These are phyloP conservation scores for Pythium rhizo-oryzae DNA, from an alignment of 352 stramenopile species.

Conservation along the genomic window DNA sequence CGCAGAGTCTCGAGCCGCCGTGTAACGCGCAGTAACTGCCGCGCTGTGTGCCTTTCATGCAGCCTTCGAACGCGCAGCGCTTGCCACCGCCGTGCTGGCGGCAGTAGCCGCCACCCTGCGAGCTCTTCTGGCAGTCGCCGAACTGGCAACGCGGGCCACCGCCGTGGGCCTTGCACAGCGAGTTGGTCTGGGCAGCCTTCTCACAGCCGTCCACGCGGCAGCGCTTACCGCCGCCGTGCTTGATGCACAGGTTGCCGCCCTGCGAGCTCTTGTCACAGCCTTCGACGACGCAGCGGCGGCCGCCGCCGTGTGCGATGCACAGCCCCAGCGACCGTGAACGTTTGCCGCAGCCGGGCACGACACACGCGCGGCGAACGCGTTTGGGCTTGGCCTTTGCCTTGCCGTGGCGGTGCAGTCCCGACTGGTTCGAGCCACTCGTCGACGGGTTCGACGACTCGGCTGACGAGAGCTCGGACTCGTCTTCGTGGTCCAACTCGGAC, in stretches of 20 bases:
- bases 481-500: constrained; percentile 11
- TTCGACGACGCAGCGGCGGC: constrained; percentile 73
- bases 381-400: constrained; percentile 23
- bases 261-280: constrained; percentile 86
- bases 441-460: constrained; percentile 22
- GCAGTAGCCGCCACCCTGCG: constrained; percentile 52
- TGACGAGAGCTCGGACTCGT: constrained; percentile 19
- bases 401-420: neutral
- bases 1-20: constrained; percentile 69
- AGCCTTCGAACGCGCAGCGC: constrained; percentile 39
- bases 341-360: constrained; percentile 77
- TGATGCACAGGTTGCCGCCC: constrained; percentile 85
- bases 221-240: constrained; percentile 85
- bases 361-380: constrained; percentile 56
- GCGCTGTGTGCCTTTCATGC: constrained; percentile 48
- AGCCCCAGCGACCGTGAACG: constrained; percentile 81
- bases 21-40: constrained; percentile 43
- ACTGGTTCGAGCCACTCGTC: constrained; percentile 22
- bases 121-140: constrained; percentile 46
- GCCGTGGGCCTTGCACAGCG: constrained; percentile 51
- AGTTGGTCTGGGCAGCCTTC: constrained; percentile 60
- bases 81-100: constrained; percentile 51
- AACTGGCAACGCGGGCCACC: constrained; percentile 47
- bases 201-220: constrained; percentile 79
- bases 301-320: constrained; percentile 86